A percentile compares a stretch with the other conserved stretches of the same genome.
These are phyloP conservation scores for Colletotrichum truncatum DNA, from an alignment of 2,329 filamentous ascomycete species.

Conservation along the genomic window DNA sequence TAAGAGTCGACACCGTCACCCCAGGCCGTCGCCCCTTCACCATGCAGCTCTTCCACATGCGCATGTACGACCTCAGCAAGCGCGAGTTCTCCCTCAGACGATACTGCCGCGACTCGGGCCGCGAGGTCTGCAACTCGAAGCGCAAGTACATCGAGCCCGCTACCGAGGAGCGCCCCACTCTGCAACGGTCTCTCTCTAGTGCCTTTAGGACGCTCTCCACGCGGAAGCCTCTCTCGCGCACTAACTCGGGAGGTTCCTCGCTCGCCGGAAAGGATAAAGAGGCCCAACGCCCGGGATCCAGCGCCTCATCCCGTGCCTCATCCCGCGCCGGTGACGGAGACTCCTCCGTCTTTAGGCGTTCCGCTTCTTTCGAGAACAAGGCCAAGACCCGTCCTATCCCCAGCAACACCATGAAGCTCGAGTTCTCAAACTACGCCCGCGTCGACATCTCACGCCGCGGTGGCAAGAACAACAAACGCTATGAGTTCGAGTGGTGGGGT, in stretches of 20 bases:
- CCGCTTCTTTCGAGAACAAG: slow-evolving; percentile 42
- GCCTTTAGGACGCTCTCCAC: slow-evolving; percentile 57
- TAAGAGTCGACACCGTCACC: slow-evolving; percentile 84
- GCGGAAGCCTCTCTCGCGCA: slow-evolving; percentile 46
- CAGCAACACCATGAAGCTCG: slow-evolving; percentile 85
- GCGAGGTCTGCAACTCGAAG: slow-evolving; percentile 89
- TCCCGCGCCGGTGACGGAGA: slow-evolving; percentile 44
- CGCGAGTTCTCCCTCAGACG: slow-evolving; percentile 90
- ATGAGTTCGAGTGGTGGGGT: slow-evolving; percentile 96
- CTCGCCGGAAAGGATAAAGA: slow-evolving; percentile 37
- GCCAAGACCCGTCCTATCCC: slow-evolving; percentile 55
- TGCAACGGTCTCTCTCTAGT: slow-evolving; percentile 57
- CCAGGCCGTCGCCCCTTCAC: slow-evolving; percentile 73
- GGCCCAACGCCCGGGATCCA: slow-evolving; percentile 43
- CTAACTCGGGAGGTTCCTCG: slow-evolving; percentile 43
- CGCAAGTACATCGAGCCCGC: slow-evolving; percentile 71
- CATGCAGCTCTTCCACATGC: slow-evolving; percentile 85
- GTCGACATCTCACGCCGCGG: slow-evolving; percentile 81
- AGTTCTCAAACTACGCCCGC: slow-evolving; percentile 97
- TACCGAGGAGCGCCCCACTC: slow-evolving; percentile 49
- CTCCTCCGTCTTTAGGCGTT: slow-evolving; percentile 36
- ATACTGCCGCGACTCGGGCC: slow-evolving; percentile 91
- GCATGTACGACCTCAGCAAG: slow-evolving; percentile 89
- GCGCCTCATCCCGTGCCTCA: slow-evolving; percentile 45
- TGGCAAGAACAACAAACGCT: slow-evolving; percentile 74